Evolutionary conservation across 2,329 filamentous ascomycete genomes (phyloP).

Genomic region (Paracoccidioides lutzii): DNA sequence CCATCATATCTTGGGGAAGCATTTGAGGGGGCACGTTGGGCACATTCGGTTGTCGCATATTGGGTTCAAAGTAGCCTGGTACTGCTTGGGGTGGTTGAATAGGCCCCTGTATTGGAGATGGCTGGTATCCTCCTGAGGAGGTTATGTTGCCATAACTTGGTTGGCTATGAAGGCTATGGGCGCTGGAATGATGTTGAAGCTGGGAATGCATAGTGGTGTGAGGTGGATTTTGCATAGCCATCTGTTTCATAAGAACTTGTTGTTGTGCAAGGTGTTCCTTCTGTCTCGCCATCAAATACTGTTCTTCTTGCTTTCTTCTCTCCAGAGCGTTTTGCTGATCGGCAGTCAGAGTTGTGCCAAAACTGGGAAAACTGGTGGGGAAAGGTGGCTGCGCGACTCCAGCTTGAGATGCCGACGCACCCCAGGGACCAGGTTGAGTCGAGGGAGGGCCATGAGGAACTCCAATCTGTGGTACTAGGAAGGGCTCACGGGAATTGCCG

Average conservation of each 20-base stretch:
- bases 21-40: slow-evolving; percentile 23
- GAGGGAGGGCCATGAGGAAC: slow-evolving; percentile 73
- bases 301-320: slow-evolving; percentile 92
- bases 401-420: slow-evolving; percentile 25
- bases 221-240: slow-evolving; percentile 48
- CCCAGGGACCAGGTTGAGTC: slow-evolving; percentile 33
- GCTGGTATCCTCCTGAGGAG: slow-evolving; percentile 62
- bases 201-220: slow-evolving; percentile 42
- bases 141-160: slow-evolving; percentile 92
- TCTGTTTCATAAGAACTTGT: slow-evolving; percentile 62
- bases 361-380: slow-evolving; percentile 85
- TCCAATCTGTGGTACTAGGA: slow-evolving; percentile 92
- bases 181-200: slow-evolving; percentile 86
- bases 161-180: slow-evolving; percentile 91
- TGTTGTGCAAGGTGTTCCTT: slow-evolving; percentile 85
- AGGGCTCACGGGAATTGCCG: slow-evolving; percentile 92
- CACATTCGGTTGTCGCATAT: slow-evolving; percentile 32
- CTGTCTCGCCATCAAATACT: slow-evolving; percentile 91
- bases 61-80: slow-evolving; percentile 57
- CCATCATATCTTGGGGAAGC: slow-evolving; percentile 30
- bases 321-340: slow-evolving; percentile 97
- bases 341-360: slow-evolving; percentile 88
- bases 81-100: slow-evolving; percentile 45
- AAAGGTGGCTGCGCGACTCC: slow-evolving; percentile 73
- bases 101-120: slow-evolving; percentile 45